Conservation (phyloP, 352 stramenopile species). For the Thalassiosira delicatula region DNA sequence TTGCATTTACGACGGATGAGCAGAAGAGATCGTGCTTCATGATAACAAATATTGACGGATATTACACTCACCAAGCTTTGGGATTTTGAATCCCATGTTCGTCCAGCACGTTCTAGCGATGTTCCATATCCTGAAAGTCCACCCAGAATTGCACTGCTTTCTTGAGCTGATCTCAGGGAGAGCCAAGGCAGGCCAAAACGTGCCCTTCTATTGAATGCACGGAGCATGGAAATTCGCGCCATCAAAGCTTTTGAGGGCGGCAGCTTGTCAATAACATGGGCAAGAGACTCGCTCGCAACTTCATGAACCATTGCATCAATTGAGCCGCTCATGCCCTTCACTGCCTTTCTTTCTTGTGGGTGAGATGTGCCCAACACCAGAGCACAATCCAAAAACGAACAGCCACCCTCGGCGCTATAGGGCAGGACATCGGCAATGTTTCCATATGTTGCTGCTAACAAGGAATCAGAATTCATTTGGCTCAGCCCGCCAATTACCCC, state of each 20-base stretch:
- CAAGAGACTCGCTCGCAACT: conserved; percentile 51
- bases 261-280: conserved; percentile 53
- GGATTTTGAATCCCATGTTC: conserved; percentile 59
- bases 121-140: conserved; percentile 79
- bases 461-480: conserved; percentile 69
- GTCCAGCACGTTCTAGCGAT: conserved; percentile 75
- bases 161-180: conserved; percentile 76
- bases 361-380: conserved; percentile 34
- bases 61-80: conserved; percentile 47
- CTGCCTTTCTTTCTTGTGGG: conserved; percentile 3
- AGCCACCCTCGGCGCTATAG: conserved; percentile 46
- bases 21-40: background rate
- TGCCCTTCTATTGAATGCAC: conserved; percentile 77
- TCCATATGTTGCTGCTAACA: conserved; percentile 60
- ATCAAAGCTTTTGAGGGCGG: conserved; percentile 84
- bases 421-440: conserved; percentile 60
- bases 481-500: conserved; percentile 66
- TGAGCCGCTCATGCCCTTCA: conserved; percentile 14
- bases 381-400: conserved; percentile 62
- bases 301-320: conserved; percentile 60
- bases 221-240: conserved; percentile 90
- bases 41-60: background rate
- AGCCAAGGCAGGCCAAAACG: conserved; percentile 78
- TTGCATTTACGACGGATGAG: conserved; percentile 8
- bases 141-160: conserved; percentile 80